Conservation (phyloP, 805 yeast genomes). For the Naumovozyma baii region DNA sequence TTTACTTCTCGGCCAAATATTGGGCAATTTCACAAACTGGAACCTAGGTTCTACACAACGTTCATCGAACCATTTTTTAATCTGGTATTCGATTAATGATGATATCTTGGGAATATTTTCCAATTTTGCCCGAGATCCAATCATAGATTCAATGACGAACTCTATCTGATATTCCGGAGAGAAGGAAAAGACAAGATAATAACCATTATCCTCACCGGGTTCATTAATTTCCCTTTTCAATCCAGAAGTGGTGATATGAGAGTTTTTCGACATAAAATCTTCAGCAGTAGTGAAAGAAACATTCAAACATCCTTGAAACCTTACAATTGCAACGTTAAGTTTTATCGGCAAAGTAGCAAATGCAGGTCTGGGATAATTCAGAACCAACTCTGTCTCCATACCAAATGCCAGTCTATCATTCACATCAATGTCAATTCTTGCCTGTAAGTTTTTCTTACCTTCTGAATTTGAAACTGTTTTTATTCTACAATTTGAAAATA, state of each 20-base stretch:
- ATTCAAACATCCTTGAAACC: constrained; percentile 84
- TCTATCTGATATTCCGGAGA: constrained; percentile 86
- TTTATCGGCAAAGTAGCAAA: constrained; percentile 84
- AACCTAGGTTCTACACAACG: constrained; percentile 90
- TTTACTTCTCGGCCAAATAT: constrained; percentile 71
- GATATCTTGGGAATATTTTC: constrained; percentile 91
- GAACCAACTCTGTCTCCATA: constrained; percentile 64
- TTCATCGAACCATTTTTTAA: constrained; percentile 84
- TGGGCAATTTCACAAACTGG: constrained; percentile 76
- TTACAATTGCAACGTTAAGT: constrained; percentile 74
- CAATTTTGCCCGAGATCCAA: constrained; percentile 85
- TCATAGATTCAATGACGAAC: constrained; percentile 76
- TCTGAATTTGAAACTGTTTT: constrained; percentile 45
- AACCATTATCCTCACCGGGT: constrained; percentile 32
- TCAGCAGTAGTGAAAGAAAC: constrained; percentile 48
- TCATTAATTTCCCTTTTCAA: not conserved
- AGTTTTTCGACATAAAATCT: constrained; percentile 20
- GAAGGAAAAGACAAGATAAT: constrained; percentile 80
- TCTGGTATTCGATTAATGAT: constrained; percentile 68
- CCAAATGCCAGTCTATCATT: constrained; percentile 82
- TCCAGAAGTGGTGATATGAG: constrained; percentile 3
- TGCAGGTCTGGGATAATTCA: constrained; percentile 74
- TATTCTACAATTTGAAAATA: constrained; percentile 86
- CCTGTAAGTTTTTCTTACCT: constrained; percentile 46
- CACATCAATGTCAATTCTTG: constrained; percentile 83